Base-by-base conservation (phyloP, 352 stramenopile genomes). In the Halophytophthora batemanensis region DNA sequence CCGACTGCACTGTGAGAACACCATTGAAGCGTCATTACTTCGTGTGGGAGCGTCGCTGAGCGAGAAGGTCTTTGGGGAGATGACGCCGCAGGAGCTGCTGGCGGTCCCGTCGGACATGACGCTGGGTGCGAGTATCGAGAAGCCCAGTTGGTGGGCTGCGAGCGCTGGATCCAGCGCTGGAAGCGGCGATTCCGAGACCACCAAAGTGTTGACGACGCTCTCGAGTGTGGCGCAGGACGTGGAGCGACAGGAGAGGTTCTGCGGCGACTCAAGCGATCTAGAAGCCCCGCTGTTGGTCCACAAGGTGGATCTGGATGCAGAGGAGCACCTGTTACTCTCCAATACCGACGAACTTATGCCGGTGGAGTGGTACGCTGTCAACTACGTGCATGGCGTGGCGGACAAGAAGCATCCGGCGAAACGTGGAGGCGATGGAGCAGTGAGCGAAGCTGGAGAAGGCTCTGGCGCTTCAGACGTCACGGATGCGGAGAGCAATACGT, bases 291-390 rank as follows among this genome's bases (percentile, higher is more conserved):
- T 94, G 8, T 49, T 72, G 17, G 81, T 90, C 3, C 51, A 80
- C n/a, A 74, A 80, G 28, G 70, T 73, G 21, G 84, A 94, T 53
- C 44, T 94, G 28, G 76, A 90, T 56, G 67, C 82, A 4, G 79
- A 92, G 45, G 84, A 94, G 39, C 84, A 94, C 53, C 62, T 94
- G 23, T 64, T 94, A 35, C 53, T 94, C 3, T 78, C 82, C 11
- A 92, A 90, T 54, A 87, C 80, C 8, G 84, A 94, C 55, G 84
- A 94, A 21, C 56, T 94, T 12, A 89, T 70, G 17, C 82, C 81
- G 15, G 78, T 94, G 36, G 83, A 94, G 60, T 94, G 83, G 83
- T 92, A 90, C 39, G 81, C 83, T 1, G 83, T 94, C 17, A 84
- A 88, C 45, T 90, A 78, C 34, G 69, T 94, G 0, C 71, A 92